Evolutionary conservation across 768 basidiomycete species (phyloP).

Genomic region (Lactifluus piperatus): DNA sequence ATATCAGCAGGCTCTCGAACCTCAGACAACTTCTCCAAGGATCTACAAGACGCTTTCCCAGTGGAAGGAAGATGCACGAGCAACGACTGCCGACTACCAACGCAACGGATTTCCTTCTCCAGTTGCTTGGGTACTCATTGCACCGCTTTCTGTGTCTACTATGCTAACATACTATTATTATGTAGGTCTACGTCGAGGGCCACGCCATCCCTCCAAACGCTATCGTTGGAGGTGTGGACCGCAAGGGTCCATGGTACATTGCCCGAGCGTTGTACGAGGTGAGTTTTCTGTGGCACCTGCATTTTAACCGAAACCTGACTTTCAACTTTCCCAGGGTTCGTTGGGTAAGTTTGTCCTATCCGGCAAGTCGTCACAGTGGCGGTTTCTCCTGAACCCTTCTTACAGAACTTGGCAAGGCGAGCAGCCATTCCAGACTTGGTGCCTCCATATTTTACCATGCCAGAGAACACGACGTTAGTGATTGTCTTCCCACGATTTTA

Average conservation of each 20-base stretch:
- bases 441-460: conserved; percentile 29
- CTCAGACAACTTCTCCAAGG: neutral
- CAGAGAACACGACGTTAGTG: conserved; percentile 27
- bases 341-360: conserved; percentile 9
- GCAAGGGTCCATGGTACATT: conserved; percentile 12
- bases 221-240: conserved; percentile 17
- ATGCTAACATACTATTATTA: neutral
- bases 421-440: conserved; percentile 25
- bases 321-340: neutral
- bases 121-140: conserved; percentile 16
- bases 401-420: conserved; percentile 32
- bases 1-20: neutral
- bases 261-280: conserved; percentile 20
- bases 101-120: conserved; percentile 14
- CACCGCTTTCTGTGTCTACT: neutral
- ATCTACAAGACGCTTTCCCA: conserved; percentile 8
- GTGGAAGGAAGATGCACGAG: conserved; percentile 12
- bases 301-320: neutral
- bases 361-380: neutral
- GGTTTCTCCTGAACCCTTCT: neutral
- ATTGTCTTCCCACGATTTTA: neutral
- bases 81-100: conserved; percentile 9
- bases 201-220: conserved; percentile 17
- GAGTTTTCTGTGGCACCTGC: neutral
- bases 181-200: conserved; percentile 16